phyloP scores from a whole-genome alignment of 2,329 filamentous ascomycete species.

The Beauveria pseudobassiana region DNA sequence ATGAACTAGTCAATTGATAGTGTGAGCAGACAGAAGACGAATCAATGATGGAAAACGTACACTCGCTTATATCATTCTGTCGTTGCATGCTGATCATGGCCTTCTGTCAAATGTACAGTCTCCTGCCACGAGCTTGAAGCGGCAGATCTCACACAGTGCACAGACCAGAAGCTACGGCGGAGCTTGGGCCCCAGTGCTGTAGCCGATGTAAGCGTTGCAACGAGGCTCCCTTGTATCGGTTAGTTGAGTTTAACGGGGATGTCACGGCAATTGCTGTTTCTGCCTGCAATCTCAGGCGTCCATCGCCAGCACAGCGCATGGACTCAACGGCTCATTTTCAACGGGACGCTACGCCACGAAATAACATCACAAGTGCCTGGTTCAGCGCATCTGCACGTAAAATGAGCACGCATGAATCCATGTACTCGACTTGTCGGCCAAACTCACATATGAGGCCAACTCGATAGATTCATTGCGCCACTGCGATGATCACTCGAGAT shows the following conservation, averaged over 20 bases:
- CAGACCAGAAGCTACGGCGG: not conserved
- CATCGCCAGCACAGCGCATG: not conserved
- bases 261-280: not conserved
- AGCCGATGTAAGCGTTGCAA: not conserved
- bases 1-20: no score
- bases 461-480: no score
- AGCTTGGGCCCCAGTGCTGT: not conserved
- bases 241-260: conserved; percentile 12
- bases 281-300: not conserved
- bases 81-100: not conserved
- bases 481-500: no score
- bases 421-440: not conserved
- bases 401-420: not conserved
- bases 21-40: no score
- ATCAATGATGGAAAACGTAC: no score
- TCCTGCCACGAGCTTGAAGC: not conserved
- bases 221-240: conserved; percentile 5
- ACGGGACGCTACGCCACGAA: not conserved
- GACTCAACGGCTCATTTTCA: not conserved
- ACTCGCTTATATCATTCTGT: no score
- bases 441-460: not conserved
- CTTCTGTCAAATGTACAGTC: not conserved
- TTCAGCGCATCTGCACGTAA: not conserved
- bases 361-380: not conserved
- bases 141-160: conserved; percentile 7